Base-by-base conservation (phyloP, 495 filamentous ascomycete genomes). In the Bacidia rubella region DNA sequence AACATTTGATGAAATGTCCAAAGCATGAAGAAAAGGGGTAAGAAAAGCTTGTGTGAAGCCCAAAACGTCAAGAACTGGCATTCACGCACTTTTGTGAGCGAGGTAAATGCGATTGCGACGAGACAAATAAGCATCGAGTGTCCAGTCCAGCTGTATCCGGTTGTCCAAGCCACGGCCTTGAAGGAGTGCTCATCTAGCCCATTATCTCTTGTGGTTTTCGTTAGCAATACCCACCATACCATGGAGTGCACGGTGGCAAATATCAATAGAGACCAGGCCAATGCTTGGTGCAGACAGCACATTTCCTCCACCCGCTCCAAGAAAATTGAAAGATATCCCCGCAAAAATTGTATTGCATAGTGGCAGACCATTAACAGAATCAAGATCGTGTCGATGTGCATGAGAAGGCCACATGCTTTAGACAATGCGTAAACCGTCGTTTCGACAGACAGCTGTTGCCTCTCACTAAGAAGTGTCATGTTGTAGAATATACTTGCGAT, bases 251-350 rank as follows among this genome's bases (percentile, higher is more conserved):
- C 75, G 78, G 79, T 86, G 19, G 82, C 84, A 64, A 84, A 90
- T 68, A 87, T 83, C 52, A 87, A 74, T 62, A 90, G 85, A 20
- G 82, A 84, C 82, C 84, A 88, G 2, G 80, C 85, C 26, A 82
- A 81, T 48, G 83, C 77, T 66, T 84, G 85, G 66, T 88, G 85
- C 69, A 88, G 7, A 22, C 17, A 12, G 22, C 22, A 17, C n/a
- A 86, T 32, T 82, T 82, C 59, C 86, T 86, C 64, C 86, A 86
- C 67, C 86, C 86, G 65, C 86, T 80, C 79, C 60, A 87, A 82
- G 53, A 83, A 82, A 61, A 85, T 84, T 29, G 87, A 71, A 40
- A 84, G 81, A 12, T 82, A 87, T 61, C 83, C 81, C 58, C 85
- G 72, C 47, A 79, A 75, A 54, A 87, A 72, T 52, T 82, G 87